phyloP scores from a whole-genome alignment of 106 monocot species.

The Allium sativum region DNA sequence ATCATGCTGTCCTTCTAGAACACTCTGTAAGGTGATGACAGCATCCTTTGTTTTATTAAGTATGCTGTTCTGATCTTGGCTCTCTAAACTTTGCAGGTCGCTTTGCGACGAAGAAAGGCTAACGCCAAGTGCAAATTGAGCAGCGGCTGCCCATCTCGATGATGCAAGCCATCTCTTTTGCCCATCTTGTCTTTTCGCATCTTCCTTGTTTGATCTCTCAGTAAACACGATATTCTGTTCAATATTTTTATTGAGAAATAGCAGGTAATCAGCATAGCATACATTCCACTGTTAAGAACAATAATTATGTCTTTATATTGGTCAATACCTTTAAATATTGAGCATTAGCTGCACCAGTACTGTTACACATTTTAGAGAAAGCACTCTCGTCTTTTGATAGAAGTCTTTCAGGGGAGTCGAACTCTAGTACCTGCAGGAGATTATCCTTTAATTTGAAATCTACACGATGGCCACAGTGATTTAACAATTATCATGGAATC shows the following conservation, averaged over 20 bases:
- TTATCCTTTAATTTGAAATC: too few species aligned
- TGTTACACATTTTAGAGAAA: slow-evolving; percentile 94
- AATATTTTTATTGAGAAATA: not conserved
- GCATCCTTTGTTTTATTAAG: slow-evolving; percentile 86
- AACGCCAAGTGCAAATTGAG: slow-evolving; percentile 79
- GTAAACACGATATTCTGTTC: not conserved
- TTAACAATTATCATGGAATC: too few species aligned
- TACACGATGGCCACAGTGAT: too few species aligned
- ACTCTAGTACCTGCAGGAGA: slow-evolving; percentile 67
- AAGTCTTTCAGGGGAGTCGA: slow-evolving; percentile 76
- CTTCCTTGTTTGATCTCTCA: slow-evolving; percentile 23
- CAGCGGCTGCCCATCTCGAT: slow-evolving; percentile 82
- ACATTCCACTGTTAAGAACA: not conserved
- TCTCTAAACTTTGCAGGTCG: slow-evolving; percentile 54
- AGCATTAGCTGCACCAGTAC: slow-evolving; percentile 94
- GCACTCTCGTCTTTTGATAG: slow-evolving; percentile 74
- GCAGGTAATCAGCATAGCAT: not conserved
- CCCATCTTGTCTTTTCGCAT: slow-evolving; percentile 28
- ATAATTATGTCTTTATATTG: not conserved
- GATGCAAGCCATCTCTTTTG: slow-evolving; percentile 73
- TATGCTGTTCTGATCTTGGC: slow-evolving; percentile 56
- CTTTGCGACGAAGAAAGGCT: slow-evolving; percentile 76
- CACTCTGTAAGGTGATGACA: slow-evolving; percentile 77
- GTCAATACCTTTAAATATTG: slow-evolving; percentile 73
- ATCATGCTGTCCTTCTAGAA: slow-evolving; percentile 87